These are phyloP conservation scores for Chrysoporthe deuterocubensis DNA, from an alignment of 2,329 filamentous ascomycete species.

Conservation along the genomic window DNA sequence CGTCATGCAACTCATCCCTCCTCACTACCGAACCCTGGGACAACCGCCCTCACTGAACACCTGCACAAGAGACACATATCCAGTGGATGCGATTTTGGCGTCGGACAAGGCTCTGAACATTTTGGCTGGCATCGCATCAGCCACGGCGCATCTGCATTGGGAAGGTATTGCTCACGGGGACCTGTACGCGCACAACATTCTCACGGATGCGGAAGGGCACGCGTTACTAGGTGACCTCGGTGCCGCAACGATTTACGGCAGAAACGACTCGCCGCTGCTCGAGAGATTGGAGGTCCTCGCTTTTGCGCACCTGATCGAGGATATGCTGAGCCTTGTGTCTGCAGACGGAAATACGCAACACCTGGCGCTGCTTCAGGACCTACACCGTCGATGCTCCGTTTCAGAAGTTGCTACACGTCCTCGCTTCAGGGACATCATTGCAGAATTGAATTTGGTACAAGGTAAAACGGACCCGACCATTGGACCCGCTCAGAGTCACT, in stretches of 20 bases:
- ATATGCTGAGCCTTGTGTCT: conserved; percentile 44
- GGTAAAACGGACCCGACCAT: neutral
- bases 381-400: conserved; percentile 38
- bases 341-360: conserved; percentile 17
- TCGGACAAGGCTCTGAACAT: conserved; percentile 40
- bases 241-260: conserved; percentile 50
- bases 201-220: conserved; percentile 45
- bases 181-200: conserved; percentile 53
- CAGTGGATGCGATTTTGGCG: conserved; percentile 37
- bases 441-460: conserved; percentile 27
- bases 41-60: conserved; percentile 48
- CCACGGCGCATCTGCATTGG: conserved; percentile 48
- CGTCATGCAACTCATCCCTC: conserved; percentile 52
- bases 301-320: conserved; percentile 52
- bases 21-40: conserved; percentile 47
- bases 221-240: conserved; percentile 53
- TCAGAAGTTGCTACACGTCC: conserved; percentile 37
- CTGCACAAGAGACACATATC: conserved; percentile 51
- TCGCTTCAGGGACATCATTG: conserved; percentile 38
- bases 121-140: conserved; percentile 46
- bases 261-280: conserved; percentile 32
- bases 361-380: conserved; percentile 32
- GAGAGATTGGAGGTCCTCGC: conserved; percentile 53
- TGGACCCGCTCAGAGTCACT: neutral
- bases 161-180: conserved; percentile 51